These are phyloP conservation scores for Solanum bulbocastanum DNA, from an alignment of 257 asterid species.

Conservation along the genomic window DNA sequence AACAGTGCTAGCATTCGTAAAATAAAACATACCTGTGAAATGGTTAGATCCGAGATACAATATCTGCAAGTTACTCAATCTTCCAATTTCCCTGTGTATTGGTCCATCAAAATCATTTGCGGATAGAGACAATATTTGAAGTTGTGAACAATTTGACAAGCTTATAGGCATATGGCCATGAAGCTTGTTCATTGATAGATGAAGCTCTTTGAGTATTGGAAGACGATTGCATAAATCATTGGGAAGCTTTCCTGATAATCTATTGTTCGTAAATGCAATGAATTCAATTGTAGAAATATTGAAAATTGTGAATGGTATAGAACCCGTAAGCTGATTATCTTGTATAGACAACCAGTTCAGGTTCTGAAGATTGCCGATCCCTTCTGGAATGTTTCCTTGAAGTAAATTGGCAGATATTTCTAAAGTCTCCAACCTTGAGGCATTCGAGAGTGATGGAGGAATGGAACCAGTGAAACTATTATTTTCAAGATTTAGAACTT, in stretches of 20 bases:
- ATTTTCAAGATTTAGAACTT: too few relatives aligned
- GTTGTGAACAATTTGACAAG: not conserved
- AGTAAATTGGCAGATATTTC: not conserved
- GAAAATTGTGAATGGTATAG: not conserved
- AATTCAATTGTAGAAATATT: not conserved
- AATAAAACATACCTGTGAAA: not conserved
- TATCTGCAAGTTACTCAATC: not conserved
- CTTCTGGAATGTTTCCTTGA: not conserved
- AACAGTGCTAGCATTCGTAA: too few relatives aligned
- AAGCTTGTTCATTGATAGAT: rapidly evolving
- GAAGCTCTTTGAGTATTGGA: rapidly evolving
- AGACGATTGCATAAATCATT: not conserved
- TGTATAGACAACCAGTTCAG: rapidly evolving
- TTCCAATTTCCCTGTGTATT: not conserved
- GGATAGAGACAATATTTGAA: rapidly evolving
- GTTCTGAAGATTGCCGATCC: not conserved
- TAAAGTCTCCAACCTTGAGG: not conserved
- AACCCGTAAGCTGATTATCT: not conserved
- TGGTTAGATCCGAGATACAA: not conserved
- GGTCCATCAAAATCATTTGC: rapidly evolving
- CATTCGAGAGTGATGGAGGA: too few relatives aligned
- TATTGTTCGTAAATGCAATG: not conserved
- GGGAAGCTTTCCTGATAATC: not conserved
- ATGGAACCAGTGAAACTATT: too few relatives aligned
- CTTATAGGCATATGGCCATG: not conserved